Percentiles rank a stretch among this genome's conserved stretches.
Conservation (phyloP, 1,139 yeast genomes). For the Arxiozyma heterogenica region DNA sequence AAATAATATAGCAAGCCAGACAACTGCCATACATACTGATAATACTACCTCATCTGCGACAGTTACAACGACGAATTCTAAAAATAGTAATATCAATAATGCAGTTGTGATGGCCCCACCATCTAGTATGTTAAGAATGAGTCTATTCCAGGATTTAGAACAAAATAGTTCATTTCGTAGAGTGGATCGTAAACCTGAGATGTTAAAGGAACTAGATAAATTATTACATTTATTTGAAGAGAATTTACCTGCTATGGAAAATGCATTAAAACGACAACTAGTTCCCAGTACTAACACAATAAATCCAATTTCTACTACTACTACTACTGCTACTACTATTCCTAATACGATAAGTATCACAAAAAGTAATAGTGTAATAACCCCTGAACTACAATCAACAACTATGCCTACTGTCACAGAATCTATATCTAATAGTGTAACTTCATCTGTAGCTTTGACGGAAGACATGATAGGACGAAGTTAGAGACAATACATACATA, state of each 20-base stretch:
- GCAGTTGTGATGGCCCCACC: conserved; percentile 21
- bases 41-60: neutral
- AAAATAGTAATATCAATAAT: neutral
- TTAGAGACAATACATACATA: neutral
- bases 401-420: neutral
- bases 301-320: neutral
- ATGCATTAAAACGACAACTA: conserved; percentile 22
- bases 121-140: conserved; percentile 21
- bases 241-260: conserved; percentile 25
- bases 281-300: neutral
- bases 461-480: neutral
- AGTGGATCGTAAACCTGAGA: conserved; percentile 25
- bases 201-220: conserved; percentile 23
- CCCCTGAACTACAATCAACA: neutral
- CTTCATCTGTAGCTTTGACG: neutral
- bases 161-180: conserved; percentile 10
- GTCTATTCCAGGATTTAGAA: conserved; percentile 25
- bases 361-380: neutral
- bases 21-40: neutral
- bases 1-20: neutral
- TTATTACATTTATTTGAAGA: conserved; percentile 26
- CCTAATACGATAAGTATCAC: neutral
- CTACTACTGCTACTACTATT: too few relatives aligned
- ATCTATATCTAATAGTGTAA: neutral
- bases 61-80: neutral